Evolutionary conservation across 805 yeast genomes (phyloP).

Genomic region (Starmera dryadoides): DNA sequence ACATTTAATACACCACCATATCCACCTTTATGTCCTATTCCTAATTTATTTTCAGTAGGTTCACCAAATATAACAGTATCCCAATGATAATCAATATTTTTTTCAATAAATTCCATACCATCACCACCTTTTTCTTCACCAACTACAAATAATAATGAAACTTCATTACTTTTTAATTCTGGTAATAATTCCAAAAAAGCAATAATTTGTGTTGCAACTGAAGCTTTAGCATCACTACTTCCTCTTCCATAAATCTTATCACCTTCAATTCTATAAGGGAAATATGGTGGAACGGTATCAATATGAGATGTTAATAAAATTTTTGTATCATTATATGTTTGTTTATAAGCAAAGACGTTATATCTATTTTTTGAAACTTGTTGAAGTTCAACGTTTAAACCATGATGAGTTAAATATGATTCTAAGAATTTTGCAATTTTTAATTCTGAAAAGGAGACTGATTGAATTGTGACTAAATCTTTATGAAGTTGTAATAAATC

Average conservation of each 20-base stretch:
- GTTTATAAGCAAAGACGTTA: constrained; percentile 51
- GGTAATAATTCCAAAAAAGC: constrained; percentile 42
- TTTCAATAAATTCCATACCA: constrained; percentile 48
- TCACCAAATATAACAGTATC: constrained; percentile 66
- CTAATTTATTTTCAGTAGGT: constrained; percentile 64
- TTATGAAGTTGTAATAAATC: constrained; percentile 18
- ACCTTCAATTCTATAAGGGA: constrained; percentile 40
- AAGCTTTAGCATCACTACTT: constrained; percentile 62
- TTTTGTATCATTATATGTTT: constrained; percentile 34
- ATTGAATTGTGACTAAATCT: constrained; percentile 17
- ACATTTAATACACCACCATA: constrained; percentile 34
- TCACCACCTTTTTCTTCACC: constrained; percentile 63
- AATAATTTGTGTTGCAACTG: constrained; percentile 55
- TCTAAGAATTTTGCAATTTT: constrained; percentile 11
- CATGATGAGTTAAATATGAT: constrained; percentile 18
- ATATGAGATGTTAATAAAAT: constrained; percentile 57
- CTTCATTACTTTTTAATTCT: constrained; percentile 43
- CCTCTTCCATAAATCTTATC: constrained; percentile 59
- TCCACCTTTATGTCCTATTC: constrained; percentile 64
- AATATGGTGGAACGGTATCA: constrained; percentile 66
- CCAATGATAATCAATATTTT: constrained; percentile 36
- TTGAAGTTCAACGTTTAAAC: constrained; percentile 46
- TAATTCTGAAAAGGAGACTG: constrained; percentile 9
- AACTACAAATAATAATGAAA: constrained; percentile 54
- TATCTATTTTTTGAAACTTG: constrained; percentile 28